phyloP scores from a whole-genome alignment of 257 asterid genomes.

The Osmanthus fragrans region DNA sequence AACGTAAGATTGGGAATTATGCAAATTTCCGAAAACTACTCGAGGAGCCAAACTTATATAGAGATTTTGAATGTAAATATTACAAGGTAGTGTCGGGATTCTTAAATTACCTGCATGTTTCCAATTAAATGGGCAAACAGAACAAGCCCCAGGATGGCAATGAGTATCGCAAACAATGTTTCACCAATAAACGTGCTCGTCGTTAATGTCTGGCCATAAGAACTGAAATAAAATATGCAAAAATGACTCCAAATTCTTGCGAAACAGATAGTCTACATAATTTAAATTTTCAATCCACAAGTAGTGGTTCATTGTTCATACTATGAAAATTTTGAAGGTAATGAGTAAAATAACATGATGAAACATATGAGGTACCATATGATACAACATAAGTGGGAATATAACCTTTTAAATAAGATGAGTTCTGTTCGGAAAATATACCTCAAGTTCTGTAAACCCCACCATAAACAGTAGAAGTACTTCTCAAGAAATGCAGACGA shows the following conservation, averaged over 20 bases:
- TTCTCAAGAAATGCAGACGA: conserved; percentile 64
- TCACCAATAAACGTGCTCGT: conserved; percentile 85
- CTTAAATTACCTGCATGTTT: conserved; percentile 76
- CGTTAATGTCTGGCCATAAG: conserved; percentile 72
- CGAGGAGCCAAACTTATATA: background rate
- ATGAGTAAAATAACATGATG: too few relatives aligned
- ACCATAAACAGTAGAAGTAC: conserved; percentile 86
- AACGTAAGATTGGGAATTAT: background rate
- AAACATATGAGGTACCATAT: background rate
- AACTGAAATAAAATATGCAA: conserved; percentile 44
- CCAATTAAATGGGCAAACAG: conserved; percentile 89
- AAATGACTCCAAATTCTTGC: background rate
- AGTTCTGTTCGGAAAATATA: conserved; percentile 13
- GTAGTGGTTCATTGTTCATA: background rate
- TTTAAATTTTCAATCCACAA: background rate
- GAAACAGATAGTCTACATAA: background rate
- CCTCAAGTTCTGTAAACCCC: conserved; percentile 91
- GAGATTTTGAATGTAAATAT: background rate
- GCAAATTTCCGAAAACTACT: too few relatives aligned
- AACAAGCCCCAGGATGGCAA: conserved; percentile 86
- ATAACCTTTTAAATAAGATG: too few relatives aligned
- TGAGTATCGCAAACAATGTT: conserved; percentile 80
- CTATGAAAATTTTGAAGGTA: too few relatives aligned
- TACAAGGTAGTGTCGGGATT: background rate
- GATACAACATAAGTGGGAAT: background rate